Evolutionary conservation across 1,284 basidiomycete genomes (phyloP), one percentile per base, ranked within the genome.

Genomic region (Phellinidium pouzarii): DNA sequence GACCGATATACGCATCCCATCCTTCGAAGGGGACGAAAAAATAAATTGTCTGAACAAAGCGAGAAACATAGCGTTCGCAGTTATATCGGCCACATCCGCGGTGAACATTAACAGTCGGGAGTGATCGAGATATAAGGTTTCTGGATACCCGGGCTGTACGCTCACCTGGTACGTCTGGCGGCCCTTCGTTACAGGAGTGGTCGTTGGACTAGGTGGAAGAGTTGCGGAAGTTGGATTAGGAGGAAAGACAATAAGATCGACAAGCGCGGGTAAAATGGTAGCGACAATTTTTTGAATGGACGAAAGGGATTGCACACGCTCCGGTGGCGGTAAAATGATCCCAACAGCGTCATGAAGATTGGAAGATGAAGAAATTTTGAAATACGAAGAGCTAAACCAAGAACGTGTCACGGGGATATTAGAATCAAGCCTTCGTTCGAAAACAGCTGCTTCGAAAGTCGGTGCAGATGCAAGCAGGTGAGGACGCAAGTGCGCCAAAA

Each of bases 401-500:
- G 75, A 70, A 34, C 77, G 76, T 27, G 87, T 86, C 54, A 75
- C 63, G 53, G 72, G 71, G 48, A 87, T 71, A 56, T 73, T 68
- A 48, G 66, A 65, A 58, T 75, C 77, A 62, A 71, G 69, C 62
- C 71, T 72, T 59, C 79, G 77, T 64, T 80, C 78, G 70, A 94
- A 91, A 53, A 83, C 83, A 60, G 81, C 80, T 59, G 84, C 77
- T 68, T 95, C 92, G 62, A 91, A 91, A 44, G 84, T 79, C 37
- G 84, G 82, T 0, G 92, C 87, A 31, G 85, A 84, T 57, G 85
- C 81, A 60, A 91, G 78, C 55, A 96, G 78, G 70, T 85, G 91
- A 14, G 91, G 89, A 52, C 91, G 84, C 14, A 94, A 76, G 26
- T 88, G 84, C 65, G 93, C 87, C 19, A 95, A 79, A 70, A 95